A percentile compares a stretch with the other conserved stretches of the same genome.
Conservation (phyloP, 1,284 basidiomycete genomes). For the Ceratobasidium sp. region DNA sequence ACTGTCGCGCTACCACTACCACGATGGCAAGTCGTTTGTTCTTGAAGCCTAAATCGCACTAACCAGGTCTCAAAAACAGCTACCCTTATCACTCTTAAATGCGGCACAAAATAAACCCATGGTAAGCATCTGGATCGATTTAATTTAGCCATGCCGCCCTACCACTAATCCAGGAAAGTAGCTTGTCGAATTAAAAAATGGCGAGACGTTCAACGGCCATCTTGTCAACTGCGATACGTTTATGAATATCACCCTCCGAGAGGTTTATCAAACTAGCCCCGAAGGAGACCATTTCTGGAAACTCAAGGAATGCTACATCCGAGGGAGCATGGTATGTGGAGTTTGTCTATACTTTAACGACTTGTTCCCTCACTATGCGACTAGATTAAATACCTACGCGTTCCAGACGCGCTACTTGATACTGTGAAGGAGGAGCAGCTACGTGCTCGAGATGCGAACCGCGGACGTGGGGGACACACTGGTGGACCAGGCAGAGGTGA, state of each 20-base stretch:
- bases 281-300: constrained; percentile 99
- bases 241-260: constrained; percentile 98
- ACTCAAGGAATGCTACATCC: constrained; percentile 97
- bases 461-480: constrained; percentile 65
- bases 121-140: constrained; percentile 68
- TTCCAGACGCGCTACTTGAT: constrained; percentile 92
- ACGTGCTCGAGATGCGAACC: constrained; percentile 74
- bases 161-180: constrained; percentile 57
- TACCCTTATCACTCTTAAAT: constrained; percentile 70
- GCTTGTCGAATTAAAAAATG: constrained; percentile 99
- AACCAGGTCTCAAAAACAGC: constrained; percentile 54
- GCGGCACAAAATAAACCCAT: constrained; percentile 87
- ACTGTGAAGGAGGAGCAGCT: constrained; percentile 91
- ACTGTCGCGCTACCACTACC: constrained; percentile 27
- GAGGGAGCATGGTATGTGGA: constrained; percentile 90
- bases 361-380: constrained; percentile 12
- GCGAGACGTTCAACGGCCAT: constrained; percentile 99
- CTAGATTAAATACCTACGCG: constrained; percentile 98
- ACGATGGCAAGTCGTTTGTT: constrained; percentile 25
- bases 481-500: constrained; percentile 26
- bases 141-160: constrained; percentile 49
- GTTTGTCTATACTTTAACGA: neutral
- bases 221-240: constrained; percentile 99
- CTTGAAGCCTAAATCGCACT: neutral
- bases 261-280: constrained; percentile 98